A percentile compares a stretch with the other conserved stretches of the same genome.
Evolutionary conservation across 257 asterid species (phyloP).

Genomic region (Solanum corneliomulleri): DNA sequence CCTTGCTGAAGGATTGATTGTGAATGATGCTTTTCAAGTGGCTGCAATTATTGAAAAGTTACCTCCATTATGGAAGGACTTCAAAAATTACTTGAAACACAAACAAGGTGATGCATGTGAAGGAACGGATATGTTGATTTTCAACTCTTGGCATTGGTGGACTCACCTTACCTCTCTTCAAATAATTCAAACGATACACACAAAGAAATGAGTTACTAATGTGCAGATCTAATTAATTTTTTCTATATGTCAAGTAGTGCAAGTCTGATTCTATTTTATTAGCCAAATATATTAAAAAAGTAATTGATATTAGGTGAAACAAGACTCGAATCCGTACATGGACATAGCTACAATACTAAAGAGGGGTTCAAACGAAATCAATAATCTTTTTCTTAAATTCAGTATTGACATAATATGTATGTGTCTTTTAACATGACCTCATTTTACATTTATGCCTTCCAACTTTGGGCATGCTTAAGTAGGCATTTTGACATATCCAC

Average conservation of each 20-base stretch:
- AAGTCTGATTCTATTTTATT: not conserved
- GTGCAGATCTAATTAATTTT: not conserved
- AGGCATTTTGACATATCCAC: too few species aligned
- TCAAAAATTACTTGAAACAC: too few species aligned
- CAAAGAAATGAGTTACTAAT: not conserved
- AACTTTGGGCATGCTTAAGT: too few species aligned
- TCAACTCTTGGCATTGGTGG: constrained; percentile 75
- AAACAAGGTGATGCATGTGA: constrained; percentile 36
- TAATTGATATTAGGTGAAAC: not conserved
- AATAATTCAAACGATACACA: too few species aligned
- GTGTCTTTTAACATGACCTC: too few species aligned
- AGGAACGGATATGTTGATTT: constrained; percentile 45
- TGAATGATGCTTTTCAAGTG: too few species aligned
- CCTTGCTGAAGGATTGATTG: too few species aligned
- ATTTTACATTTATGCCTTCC: too few species aligned
- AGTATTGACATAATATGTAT: not conserved
- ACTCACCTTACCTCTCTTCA: constrained; percentile 6
- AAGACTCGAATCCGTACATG: not conserved
- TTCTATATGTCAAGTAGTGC: not conserved
- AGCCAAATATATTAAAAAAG: not conserved
- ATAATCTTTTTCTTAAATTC: not conserved
- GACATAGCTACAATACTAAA: not conserved
- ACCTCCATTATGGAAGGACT: too few species aligned
- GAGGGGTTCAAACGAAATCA: not conserved
- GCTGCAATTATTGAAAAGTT: too few species aligned